phyloP scores from a whole-genome alignment of 257 asterid species.

The Echium plantagineum region DNA sequence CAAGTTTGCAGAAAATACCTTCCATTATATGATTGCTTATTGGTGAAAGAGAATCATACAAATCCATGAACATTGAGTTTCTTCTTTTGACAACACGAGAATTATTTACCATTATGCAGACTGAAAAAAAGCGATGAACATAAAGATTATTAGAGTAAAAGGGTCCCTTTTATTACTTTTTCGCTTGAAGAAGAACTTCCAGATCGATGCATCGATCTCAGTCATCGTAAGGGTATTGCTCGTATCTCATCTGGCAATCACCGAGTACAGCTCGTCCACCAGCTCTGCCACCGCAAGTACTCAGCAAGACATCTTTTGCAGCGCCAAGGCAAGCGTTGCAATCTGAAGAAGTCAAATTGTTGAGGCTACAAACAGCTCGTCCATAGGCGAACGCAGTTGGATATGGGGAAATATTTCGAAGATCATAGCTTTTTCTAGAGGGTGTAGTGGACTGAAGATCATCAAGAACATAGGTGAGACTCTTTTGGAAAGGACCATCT shows the following conservation, averaged over 20 bases:
- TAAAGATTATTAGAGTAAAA: too few relatives aligned
- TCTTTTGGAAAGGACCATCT: constrained; percentile 36
- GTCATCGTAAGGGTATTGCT: constrained; percentile 61
- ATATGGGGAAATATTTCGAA: too few relatives aligned
- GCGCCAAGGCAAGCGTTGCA: constrained; percentile 22
- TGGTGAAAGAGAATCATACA: not conserved
- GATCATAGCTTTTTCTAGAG: constrained; percentile 21
- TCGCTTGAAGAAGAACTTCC: too few relatives aligned
- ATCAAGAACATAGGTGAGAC: constrained; percentile 38
- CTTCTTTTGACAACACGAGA: not conserved
- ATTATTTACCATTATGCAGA: not conserved
- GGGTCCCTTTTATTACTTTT: too few relatives aligned
- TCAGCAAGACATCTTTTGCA: constrained; percentile 36
- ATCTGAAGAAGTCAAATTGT: constrained; percentile 22
- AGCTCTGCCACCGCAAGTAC: constrained; percentile 20
- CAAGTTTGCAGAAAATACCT: not conserved
- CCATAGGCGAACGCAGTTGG: too few relatives aligned
- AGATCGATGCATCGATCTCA: constrained; percentile 7
- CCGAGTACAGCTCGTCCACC: constrained; percentile 42
- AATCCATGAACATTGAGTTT: too few relatives aligned
- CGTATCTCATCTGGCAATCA: constrained; percentile 64
- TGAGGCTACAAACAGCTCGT: too few relatives aligned
- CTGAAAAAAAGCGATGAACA: not conserved
- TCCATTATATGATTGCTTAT: not conserved
- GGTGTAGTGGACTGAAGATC: constrained; percentile 30